phyloP scores from a whole-genome alignment of 176 grass and related monocot genomes.

The Cenchrus purpureus region DNA sequence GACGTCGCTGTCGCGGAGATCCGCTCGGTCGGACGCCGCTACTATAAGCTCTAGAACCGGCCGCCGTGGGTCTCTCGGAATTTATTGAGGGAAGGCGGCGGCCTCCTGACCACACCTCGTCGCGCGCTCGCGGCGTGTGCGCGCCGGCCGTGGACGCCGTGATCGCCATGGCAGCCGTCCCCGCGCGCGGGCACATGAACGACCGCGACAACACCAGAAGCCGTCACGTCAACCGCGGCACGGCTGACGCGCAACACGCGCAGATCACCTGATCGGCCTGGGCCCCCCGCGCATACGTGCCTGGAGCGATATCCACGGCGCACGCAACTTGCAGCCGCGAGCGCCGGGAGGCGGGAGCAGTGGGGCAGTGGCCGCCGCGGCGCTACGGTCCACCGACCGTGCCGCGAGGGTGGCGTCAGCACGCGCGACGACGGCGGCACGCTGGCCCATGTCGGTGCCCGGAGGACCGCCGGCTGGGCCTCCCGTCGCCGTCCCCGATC shows the following conservation, averaged over 20 bases:
- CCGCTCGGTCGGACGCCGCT: constrained; percentile 26
- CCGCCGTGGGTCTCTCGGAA: constrained; percentile 8
- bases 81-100: not conserved
- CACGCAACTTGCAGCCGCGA: constrained; percentile 33
- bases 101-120: constrained; percentile 21
- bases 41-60: constrained; percentile 42
- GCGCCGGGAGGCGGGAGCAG: not conserved
- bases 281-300: not conserved
- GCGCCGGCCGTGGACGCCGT: constrained; percentile 19
- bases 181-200: constrained; percentile 42
- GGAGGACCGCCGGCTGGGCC: constrained; percentile 20
- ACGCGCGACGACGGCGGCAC: constrained; percentile 29
- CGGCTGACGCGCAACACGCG: not conserved
- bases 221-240: constrained; percentile 33
- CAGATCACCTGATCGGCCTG: not conserved
- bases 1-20: constrained; percentile 44
- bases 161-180: constrained; percentile 36
- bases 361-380: constrained; percentile 3
- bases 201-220: constrained; percentile 47
- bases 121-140: not conserved
- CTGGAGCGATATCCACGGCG: constrained; percentile 26
- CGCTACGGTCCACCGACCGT: constrained; percentile 46
- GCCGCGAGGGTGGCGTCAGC: not conserved
- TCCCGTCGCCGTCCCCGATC: constrained; percentile 17
- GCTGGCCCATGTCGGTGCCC: constrained; percentile 32